Conservation (phyloP, 108 stramenopile species). For the Nitzschia palea region DNA sequence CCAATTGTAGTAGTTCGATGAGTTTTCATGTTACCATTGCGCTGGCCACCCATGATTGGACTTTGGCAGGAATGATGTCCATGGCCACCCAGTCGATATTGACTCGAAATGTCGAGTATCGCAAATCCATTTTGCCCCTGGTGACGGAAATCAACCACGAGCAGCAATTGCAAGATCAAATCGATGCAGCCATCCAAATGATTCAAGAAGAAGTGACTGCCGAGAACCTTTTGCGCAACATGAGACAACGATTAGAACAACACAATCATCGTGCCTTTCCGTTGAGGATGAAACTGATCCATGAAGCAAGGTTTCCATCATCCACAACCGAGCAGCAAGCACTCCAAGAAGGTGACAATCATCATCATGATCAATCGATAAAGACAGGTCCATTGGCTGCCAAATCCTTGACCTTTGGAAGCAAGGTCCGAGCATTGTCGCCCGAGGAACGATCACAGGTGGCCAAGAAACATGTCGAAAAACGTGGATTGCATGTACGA, state of each 20-base stretch:
- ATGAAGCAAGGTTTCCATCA: background rate
- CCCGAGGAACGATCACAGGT: slow-evolving; percentile 40
- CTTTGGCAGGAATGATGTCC: slow-evolving; percentile 52
- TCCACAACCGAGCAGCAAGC: background rate
- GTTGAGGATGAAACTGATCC: slow-evolving; percentile 13
- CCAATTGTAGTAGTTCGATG: slow-evolving; percentile 34
- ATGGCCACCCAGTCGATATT: slow-evolving; percentile 27
- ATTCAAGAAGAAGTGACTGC: slow-evolving; percentile 37
- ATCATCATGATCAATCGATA: background rate
- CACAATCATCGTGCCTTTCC: slow-evolving; percentile 43
- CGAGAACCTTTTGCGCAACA: slow-evolving; percentile 15
- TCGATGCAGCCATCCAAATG: slow-evolving; percentile 27
- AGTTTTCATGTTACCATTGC: slow-evolving; percentile 83
- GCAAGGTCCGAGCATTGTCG: slow-evolving; percentile 54
- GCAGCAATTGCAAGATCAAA: slow-evolving; percentile 26
- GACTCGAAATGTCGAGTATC: slow-evolving; percentile 32
- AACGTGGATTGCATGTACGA: slow-evolving; percentile 53
- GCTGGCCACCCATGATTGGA: slow-evolving; percentile 88
- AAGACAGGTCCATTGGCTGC: slow-evolving; percentile 62
- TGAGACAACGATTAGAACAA: slow-evolving; percentile 23
- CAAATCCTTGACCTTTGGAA: slow-evolving; percentile 25
- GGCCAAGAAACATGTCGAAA: background rate
- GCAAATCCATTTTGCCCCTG: slow-evolving; percentile 27
- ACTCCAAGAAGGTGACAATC: no score
- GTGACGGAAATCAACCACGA: background rate